Percentiles rank a stretch among this genome's conserved stretches.
phyloP scores from a whole-genome alignment of 75 land plant species.

The Sequoia sempervirens region DNA sequence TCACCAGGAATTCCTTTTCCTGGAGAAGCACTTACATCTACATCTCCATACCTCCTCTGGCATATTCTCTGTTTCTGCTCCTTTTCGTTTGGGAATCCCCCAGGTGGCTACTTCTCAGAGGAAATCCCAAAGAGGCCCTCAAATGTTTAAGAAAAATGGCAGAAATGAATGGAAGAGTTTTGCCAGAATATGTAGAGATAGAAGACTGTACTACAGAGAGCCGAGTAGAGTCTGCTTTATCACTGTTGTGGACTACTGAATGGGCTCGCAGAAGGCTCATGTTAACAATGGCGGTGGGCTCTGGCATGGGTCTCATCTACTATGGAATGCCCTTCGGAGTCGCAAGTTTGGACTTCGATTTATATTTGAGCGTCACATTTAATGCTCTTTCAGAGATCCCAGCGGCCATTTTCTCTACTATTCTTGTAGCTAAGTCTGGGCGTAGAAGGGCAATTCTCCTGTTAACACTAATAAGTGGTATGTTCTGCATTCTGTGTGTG shows the following conservation, averaged over 20 bases:
- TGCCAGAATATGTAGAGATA: neutral
- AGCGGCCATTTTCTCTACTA: slow-evolving; percentile 25
- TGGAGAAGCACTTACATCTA: slow-evolving; percentile 49
- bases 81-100: too few relatives aligned
- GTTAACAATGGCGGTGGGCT: slow-evolving; percentile 7
- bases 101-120: too few relatives aligned
- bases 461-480: too few relatives aligned
- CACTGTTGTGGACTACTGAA: slow-evolving; percentile 17
- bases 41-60: slow-evolving; percentile 30
- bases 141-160: too few relatives aligned
- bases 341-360: slow-evolving; percentile 11
- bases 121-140: too few relatives aligned
- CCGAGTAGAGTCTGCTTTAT: slow-evolving; percentile 22
- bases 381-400: slow-evolving; percentile 57
- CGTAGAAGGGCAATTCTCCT: too few relatives aligned
- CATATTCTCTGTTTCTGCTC: too few relatives aligned
- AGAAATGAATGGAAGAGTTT: neutral
- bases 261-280: slow-evolving; percentile 31
- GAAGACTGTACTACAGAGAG: neutral
- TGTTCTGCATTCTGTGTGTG: too few relatives aligned
- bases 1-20: slow-evolving; percentile 14
- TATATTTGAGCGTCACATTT: neutral
- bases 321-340: slow-evolving; percentile 50
- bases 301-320: slow-evolving; percentile 44
- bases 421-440: slow-evolving; percentile 16